Base-by-base conservation (phyloP, 2,329 filamentous ascomycete species). In the Talaromyces verruculosus region DNA sequence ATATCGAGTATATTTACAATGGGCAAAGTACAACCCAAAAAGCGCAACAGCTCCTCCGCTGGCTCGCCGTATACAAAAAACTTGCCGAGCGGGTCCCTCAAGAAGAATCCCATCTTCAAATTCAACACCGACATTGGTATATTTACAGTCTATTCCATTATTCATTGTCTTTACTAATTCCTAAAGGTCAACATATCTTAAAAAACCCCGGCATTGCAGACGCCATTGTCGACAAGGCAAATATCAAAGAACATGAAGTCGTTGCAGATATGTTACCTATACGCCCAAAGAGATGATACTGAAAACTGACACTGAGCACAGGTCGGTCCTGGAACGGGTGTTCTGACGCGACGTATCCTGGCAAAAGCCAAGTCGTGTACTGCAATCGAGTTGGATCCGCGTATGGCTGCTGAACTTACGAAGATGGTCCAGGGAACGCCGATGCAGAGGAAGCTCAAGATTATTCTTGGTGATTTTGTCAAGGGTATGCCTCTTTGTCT, bases 381-480 rank as follows among this genome's bases (percentile, higher is more conserved):
- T 61, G 91, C 91, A 3, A 91, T 97, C 61, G 95, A 99, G 82
- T 85, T 97, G 77, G 95, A 99, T 80, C 93, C 95, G 22, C 86
- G 95, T 74, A 98, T 98, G 95, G 93, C 92, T 13, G 94, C 94
- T 67, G 95, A 98, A 81, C 86, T 97, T 69, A 95, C 92, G 55
- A 93, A 96, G 80, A 90, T 94, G 73, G 93, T 98, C 8, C 93
- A 97, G 79, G 93, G 92, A 22, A 96, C 89, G 51, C 92, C 93
- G 0, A 86, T 90, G 71, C 89, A 91, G 76, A 93, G 92, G 77
- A 88, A 92, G 70, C 82, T 99, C 43, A 93, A 97, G 72, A 88
- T 98, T 43, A 82, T 97, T 61, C 83, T 99, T 7, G 95, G 95
- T 49, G 95, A 98, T 79, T 92, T 94, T 57, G 96, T 97, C 78